Evolutionary conservation across 495 filamentous ascomycete genomes (phyloP), one percentile per base, ranked within the genome.

Genomic region (Neurospora sp.): DNA sequence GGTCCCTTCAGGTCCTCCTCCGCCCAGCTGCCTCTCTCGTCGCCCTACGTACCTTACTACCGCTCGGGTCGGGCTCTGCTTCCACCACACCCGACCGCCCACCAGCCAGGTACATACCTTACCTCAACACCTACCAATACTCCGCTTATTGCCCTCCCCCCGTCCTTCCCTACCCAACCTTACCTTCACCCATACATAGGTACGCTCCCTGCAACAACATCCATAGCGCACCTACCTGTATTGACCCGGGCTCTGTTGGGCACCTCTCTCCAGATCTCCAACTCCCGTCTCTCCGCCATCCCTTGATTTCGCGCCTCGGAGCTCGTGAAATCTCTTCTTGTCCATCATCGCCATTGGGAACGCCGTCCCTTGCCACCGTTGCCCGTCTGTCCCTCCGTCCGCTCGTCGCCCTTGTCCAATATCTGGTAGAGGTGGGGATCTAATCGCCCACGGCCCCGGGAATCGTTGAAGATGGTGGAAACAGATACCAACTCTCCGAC

Each of bases 401-500:
- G 70, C 73, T 75, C 69, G 71, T 73, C 69, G 71, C 74, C 69
- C 40, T 71, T 70, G 71, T 53, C 70, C 70, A 41, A 69, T 69
- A 74, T 74, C 74, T 77, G 74, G 78, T 71, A 74, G 76, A 75
- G 76, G 71, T 69, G 74, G 74, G 73, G 69, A 72, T n/a, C 65
- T 68, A 71, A 70, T 73, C 74, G 70, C 77, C 75, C 68, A 74
- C 76, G 39, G 68, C 68, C 22, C 53, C 38, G 73, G 71, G 53
- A 61, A 76, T 77, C 78, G 76, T 61, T 79, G 76, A 94, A 91
- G 85, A 99, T 99, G 96, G 94, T 96, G 85, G 96, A 97, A 87
- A 92, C 91, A 85, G 96, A 98, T 85, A 87, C 91, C 83, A 91
- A 88, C 84, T 88, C 93, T 82, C 95, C 96, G 78, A 98, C 95